These are phyloP conservation scores for Leishmania tropica DNA, from an alignment of 208 protist species.

Conservation along the genomic window DNA sequence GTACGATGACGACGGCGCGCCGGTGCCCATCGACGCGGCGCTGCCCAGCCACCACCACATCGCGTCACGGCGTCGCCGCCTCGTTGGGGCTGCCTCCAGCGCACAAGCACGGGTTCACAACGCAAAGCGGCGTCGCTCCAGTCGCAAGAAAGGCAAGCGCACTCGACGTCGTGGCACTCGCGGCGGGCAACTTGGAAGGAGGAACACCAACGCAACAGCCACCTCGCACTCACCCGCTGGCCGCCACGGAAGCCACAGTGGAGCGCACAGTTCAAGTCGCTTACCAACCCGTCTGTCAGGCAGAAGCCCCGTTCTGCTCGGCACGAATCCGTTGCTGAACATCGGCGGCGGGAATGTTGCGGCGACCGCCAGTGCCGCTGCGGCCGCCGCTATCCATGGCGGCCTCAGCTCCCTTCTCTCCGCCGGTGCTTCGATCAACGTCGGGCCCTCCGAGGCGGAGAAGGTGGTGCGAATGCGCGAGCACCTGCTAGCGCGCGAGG, in stretches of 20 bases:
- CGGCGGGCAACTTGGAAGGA: neutral
- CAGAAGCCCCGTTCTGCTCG: neutral
- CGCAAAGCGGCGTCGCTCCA: neutral
- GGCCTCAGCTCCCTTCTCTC: constrained; percentile 26
- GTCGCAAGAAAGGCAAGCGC: neutral
- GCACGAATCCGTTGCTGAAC: neutral
- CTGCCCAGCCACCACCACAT: constrained; percentile 1
- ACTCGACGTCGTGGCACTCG: neutral
- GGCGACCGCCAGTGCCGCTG: neutral
- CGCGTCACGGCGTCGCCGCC: constrained; percentile 11
- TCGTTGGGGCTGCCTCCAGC: constrained; percentile 1
- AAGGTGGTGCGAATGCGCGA: constrained; percentile 16
- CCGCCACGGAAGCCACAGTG: neutral
- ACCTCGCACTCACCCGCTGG: neutral
- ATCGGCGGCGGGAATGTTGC: neutral
- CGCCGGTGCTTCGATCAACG: constrained; percentile 7
- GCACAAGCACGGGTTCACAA: neutral
- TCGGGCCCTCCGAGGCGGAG: neutral
- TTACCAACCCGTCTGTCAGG: neutral
- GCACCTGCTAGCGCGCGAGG: constrained; percentile 23
- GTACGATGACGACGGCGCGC: constrained; percentile 5
- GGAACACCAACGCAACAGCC: neutral
- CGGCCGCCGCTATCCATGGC: neutral
- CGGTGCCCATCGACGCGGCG: neutral
- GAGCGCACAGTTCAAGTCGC: neutral